Percentiles rank a stretch among this genome's conserved stretches.
Conservation (phyloP, 202 grass and related monocot species). For the Panicum virgatum region DNA sequence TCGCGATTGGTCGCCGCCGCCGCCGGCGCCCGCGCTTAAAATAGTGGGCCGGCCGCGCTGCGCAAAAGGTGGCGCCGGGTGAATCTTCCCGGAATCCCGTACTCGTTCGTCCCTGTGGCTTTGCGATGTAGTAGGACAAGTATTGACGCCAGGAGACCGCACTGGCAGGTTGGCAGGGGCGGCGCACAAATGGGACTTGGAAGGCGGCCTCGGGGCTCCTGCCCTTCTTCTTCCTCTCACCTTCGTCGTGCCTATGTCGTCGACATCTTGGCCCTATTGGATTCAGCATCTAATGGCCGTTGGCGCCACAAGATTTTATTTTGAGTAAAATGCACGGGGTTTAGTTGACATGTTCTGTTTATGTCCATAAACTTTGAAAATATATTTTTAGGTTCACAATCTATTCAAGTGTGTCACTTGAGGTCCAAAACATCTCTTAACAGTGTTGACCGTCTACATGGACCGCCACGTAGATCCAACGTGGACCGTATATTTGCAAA, state of each 20-base stretch:
- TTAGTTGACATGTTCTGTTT: too few species aligned
- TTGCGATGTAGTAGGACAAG: background rate
- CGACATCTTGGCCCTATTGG: background rate
- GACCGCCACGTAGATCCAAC: too few species aligned
- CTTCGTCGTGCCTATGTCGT: background rate
- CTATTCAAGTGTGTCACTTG: too few species aligned
- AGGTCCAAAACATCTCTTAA: too few species aligned
- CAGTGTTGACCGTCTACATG: too few species aligned
- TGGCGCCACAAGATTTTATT: background rate
- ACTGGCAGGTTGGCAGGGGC: background rate
- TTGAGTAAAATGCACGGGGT: too few species aligned
- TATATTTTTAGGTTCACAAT: too few species aligned
- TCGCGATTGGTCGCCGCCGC: background rate
- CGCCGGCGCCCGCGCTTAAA: conserved; percentile 30
- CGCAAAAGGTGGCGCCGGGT: background rate
- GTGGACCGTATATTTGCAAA: too few species aligned
- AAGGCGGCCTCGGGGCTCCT: too few species aligned
- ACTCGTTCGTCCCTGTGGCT: conserved; percentile 18
- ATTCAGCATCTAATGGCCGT: background rate
- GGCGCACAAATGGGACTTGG: conserved; percentile 6
- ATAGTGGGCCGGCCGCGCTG: background rate
- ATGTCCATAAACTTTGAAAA: too few species aligned
- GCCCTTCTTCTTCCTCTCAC: background rate
- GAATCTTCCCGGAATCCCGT: conserved; percentile 57
- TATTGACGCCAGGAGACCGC: too few species aligned